These are phyloP conservation scores for Tuber microsphaerosporum DNA, from an alignment of 495 filamentous ascomycete species.

Conservation along the genomic window DNA sequence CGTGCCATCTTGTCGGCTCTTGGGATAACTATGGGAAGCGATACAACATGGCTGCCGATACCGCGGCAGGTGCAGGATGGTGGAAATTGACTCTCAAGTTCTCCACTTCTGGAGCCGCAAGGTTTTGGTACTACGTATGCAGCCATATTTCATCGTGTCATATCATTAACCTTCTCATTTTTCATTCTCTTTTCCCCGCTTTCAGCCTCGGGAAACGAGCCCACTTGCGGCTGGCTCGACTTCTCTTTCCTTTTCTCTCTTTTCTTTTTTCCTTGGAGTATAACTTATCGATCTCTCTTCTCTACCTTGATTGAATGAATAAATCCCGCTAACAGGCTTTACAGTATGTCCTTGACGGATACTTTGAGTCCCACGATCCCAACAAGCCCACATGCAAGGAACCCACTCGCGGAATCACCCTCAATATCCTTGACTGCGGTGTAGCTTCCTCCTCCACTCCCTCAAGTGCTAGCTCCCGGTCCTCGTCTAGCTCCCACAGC, in stretches of 20 bases:
- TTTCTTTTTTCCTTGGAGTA: slow-evolving; percentile 1
- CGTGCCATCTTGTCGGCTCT: slow-evolving; percentile 92
- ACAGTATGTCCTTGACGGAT: slow-evolving; percentile 96
- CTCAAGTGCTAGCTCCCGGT: slow-evolving; percentile 44
- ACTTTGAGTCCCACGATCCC: slow-evolving; percentile 97
- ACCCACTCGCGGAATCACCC: slow-evolving; percentile 90
- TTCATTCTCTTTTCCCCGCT: neutral
- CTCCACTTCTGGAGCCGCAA: slow-evolving; percentile 67
- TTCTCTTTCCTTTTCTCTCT: slow-evolving; percentile 7
- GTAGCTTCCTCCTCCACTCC: slow-evolving; percentile 43
- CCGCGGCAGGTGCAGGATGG: slow-evolving; percentile 81
- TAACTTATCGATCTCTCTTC: slow-evolving; percentile 13
- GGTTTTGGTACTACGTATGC: slow-evolving; percentile 96
- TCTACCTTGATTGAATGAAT: slow-evolving; percentile 14
- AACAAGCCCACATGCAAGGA: slow-evolving; percentile 82
- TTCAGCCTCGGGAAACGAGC: neutral
- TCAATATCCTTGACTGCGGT: slow-evolving; percentile 61
- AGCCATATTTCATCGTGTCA: slow-evolving; percentile 15
- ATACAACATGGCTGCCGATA: slow-evolving; percentile 61
- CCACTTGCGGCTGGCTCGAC: neutral
- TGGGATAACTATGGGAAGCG: slow-evolving; percentile 97
- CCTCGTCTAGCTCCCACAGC: slow-evolving; percentile 48
- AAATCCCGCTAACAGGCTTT: slow-evolving; percentile 21
- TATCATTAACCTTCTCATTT: slow-evolving; percentile 8
- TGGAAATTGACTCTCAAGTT: slow-evolving; percentile 95